Evolutionary conservation across 306 rosid species (phyloP).

Genomic region (Cicer bijugum): DNA sequence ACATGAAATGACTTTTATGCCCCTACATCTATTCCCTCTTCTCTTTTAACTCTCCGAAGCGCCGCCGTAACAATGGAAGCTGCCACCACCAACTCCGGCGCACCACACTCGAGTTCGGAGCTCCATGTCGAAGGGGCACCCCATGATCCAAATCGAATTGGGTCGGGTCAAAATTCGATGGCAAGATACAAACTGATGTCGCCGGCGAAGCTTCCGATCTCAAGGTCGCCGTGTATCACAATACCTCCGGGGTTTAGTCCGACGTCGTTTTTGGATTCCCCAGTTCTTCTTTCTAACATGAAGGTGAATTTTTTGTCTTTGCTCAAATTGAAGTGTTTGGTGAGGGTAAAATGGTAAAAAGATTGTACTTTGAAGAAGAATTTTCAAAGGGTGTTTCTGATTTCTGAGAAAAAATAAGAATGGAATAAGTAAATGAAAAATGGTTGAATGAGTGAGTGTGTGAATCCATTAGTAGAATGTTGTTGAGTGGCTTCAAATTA

Average conservation of each 20-base stretch:
- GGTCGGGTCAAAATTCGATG: slow-evolving; percentile 40
- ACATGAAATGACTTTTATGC: slow-evolving; percentile 54
- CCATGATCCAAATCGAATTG: slow-evolving; percentile 50
- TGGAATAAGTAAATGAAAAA: background rate
- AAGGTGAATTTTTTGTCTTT: slow-evolving; percentile 55
- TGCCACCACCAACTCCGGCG: slow-evolving; percentile 42
- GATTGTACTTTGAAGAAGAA: background rate
- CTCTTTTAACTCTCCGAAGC: slow-evolving; percentile 17
- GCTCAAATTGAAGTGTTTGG: slow-evolving; percentile 23
- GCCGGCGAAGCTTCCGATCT: slow-evolving; percentile 99
- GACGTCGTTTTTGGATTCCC: slow-evolving; percentile 86
- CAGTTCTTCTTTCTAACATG: slow-evolving; percentile 83
- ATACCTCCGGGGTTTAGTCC: slow-evolving; percentile 90
- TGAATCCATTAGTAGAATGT: slow-evolving; percentile 29
- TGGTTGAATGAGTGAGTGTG: background rate
- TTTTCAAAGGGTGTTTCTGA: slow-evolving; percentile 44
- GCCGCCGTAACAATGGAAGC: slow-evolving; percentile 53
- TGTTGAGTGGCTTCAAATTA: slow-evolving; percentile 33
- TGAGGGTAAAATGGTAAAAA: slow-evolving; percentile 20
- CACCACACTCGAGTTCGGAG: slow-evolving; percentile 33
- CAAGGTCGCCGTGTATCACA: slow-evolving; percentile 78
- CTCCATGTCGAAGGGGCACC: slow-evolving; percentile 30
- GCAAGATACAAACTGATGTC: slow-evolving; percentile 87
- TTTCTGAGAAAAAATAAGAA: slow-evolving; percentile 2
- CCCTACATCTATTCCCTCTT: slow-evolving; percentile 47